These are phyloP conservation scores for Magnusiomyces suaveolens DNA, from an alignment of 1,139 yeast species.

Conservation along the genomic window DNA sequence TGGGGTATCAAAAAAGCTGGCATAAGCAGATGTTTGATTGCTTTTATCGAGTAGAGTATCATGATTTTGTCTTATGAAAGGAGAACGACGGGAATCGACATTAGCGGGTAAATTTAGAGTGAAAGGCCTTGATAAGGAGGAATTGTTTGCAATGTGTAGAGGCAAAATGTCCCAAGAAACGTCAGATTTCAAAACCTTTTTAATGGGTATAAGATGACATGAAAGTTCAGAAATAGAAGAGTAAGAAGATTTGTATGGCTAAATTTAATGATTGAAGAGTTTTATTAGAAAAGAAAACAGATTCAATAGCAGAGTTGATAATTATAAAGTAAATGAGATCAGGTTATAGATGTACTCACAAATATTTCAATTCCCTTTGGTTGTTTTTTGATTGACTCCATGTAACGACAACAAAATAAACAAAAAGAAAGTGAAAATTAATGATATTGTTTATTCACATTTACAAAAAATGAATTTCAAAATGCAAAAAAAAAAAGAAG, in stretches of 20 bases:
- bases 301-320: neutral
- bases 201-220: conserved; percentile 7
- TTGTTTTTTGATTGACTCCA: neutral
- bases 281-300: neutral
- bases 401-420: too few relatives aligned
- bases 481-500: neutral
- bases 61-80: neutral
- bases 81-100: neutral
- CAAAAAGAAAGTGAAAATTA: neutral
- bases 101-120: neutral
- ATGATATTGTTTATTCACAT: neutral
- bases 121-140: conserved; percentile 3
- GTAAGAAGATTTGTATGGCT: neutral
- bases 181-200: conserved; percentile 7
- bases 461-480: neutral
- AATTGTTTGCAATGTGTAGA: conserved; percentile 2
- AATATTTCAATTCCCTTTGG: conserved; percentile 2
- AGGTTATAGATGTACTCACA: neutral
- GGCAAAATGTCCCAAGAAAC: conserved; percentile 7
- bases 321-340: too few relatives aligned
- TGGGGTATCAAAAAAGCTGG: neutral
- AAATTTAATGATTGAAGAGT: neutral
- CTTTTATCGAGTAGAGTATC: neutral
- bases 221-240: neutral
- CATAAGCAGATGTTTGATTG: neutral